Base-by-base conservation (phyloP, 257 asterid genomes). In the Nyctanthes arbortristis region DNA sequence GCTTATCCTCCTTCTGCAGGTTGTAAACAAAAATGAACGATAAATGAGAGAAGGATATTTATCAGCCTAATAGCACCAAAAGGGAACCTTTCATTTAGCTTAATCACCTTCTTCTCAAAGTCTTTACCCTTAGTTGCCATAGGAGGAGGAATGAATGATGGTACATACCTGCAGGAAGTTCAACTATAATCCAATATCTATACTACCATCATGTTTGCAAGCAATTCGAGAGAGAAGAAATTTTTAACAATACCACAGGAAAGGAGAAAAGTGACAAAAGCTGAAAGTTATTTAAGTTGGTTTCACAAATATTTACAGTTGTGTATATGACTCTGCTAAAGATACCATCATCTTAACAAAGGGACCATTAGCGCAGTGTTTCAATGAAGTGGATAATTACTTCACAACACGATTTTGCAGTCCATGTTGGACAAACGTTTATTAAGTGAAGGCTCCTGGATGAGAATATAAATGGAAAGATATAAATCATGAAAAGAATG, bases 71-170 rank as follows among this genome's bases (percentile, higher is more conserved):
- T 45, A 14, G 24, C 16, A n/a, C 55, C 3, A 4, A 66, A 61
- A 69, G 65, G 63, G 63, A 69, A 76, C 66, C 28, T 1, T 31
- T 55, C 54, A 65, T 32, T 49, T 14, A 22, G 66, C 62, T 35
- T 27, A 64, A 90, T 69, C 2, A 89, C 97, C 93, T 89, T 89
- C 86, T 82, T 91, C 66, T 92, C 97, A 65, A 77, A 80, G 58
- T 92, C 98, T 84, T 84, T 89, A 76, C 80, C 82, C 87, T 86
- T 92, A 71, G 89, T 78, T 76, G 95, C 96, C 94, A 85, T 78
- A 70, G 97, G 92, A 76, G 98, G 98, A 16, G 98, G 98, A 71
- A 89, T 76, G 80, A 89, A 92, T 73, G 97, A 92, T 28, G 98
- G 98, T 18, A 92, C 97, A 84, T 92, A 92, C 97, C 98, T 92